phyloP scores from a whole-genome alignment of 2,329 filamentous ascomycete genomes.

The Microsporum canis region DNA sequence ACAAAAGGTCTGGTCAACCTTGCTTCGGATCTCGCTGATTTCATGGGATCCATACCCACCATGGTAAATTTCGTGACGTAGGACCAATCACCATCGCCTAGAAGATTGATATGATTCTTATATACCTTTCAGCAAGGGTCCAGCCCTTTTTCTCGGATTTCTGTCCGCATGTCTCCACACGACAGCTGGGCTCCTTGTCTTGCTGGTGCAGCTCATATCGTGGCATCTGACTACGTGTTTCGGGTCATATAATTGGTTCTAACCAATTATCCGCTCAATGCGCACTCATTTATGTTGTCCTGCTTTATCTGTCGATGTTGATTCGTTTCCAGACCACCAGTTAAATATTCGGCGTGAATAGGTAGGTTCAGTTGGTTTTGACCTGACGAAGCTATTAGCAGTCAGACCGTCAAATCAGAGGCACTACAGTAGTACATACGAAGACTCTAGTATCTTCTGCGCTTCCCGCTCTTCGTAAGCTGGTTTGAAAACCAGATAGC shows the following conservation, averaged over 20 bases:
- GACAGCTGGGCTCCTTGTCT: not conserved
- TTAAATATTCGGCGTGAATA: conserved; percentile 1
- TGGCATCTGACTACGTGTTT: not conserved
- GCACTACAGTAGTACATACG: not conserved
- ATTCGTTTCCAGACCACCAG: conserved; percentile 5
- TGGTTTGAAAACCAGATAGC: conserved; percentile 36
- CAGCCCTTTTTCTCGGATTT: too few species aligned
- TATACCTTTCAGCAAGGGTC: not conserved
- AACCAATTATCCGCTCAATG: not conserved
- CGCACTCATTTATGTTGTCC: not conserved
- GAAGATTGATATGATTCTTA: not conserved
- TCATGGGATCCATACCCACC: not conserved
- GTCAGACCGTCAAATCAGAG: not conserved
- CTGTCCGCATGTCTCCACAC: not conserved
- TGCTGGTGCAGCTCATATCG: not conserved
- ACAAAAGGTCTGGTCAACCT: not conserved
- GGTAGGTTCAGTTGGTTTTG: not conserved
- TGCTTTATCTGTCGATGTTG: not conserved
- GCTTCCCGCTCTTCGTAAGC: conserved; percentile 30
- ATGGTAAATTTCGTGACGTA: not conserved
- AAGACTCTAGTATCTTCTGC: conserved; percentile 13
- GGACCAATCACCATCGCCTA: not conserved
- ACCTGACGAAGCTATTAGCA: not conserved
- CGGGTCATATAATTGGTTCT: not conserved
- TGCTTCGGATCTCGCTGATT: not conserved